Conservation (phyloP, 2,329 filamentous ascomycete species). For the Penicillium psychrosexuale region DNA sequence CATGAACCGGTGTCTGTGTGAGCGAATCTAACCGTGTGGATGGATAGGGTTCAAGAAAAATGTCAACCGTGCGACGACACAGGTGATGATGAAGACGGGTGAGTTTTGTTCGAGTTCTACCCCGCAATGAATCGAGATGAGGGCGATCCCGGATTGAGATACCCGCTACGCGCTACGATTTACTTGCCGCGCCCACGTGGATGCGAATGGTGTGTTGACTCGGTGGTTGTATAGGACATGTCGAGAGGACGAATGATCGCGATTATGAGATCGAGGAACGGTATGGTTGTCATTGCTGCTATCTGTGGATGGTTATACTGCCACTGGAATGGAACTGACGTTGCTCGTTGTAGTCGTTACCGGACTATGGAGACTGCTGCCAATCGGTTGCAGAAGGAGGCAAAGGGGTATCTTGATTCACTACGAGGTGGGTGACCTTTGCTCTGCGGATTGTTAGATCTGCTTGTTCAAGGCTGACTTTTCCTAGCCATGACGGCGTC, state of each 20-base stretch:
- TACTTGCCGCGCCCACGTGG: not conserved
- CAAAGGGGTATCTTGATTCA: slow-evolving; percentile 95
- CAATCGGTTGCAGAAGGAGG: slow-evolving; percentile 89
- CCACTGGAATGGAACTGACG: slow-evolving; percentile 19
- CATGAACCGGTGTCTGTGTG: not conserved
- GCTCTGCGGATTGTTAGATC: not conserved
- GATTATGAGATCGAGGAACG: slow-evolving; percentile 98
- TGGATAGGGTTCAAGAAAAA: slow-evolving; percentile 86
- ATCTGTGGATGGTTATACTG: not conserved
- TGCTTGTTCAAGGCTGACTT: not conserved
- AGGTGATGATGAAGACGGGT: slow-evolving; percentile 99
- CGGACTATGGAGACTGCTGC: slow-evolving; percentile 96
- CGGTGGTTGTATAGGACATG: slow-evolving; percentile 62
- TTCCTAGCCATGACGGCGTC: slow-evolving; percentile 91
- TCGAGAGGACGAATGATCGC: slow-evolving; percentile 96
- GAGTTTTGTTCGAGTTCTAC: slow-evolving; percentile 22
- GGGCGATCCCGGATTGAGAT: not conserved
- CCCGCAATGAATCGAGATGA: slow-evolving; percentile 16
- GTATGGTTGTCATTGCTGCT: slow-evolving; percentile 42
- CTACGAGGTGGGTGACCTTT: slow-evolving; percentile 64
- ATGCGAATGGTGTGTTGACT: not conserved
- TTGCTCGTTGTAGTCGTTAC: slow-evolving; percentile 66
- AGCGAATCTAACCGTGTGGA: not conserved
- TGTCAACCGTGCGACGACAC: slow-evolving; percentile 97
- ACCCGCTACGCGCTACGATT: not conserved